A percentile compares a stretch with the other conserved stretches of the same genome.
Evolutionary conservation across 1,284 basidiomycete species (phyloP).

Genomic region (Exobasidium rhododendri): DNA sequence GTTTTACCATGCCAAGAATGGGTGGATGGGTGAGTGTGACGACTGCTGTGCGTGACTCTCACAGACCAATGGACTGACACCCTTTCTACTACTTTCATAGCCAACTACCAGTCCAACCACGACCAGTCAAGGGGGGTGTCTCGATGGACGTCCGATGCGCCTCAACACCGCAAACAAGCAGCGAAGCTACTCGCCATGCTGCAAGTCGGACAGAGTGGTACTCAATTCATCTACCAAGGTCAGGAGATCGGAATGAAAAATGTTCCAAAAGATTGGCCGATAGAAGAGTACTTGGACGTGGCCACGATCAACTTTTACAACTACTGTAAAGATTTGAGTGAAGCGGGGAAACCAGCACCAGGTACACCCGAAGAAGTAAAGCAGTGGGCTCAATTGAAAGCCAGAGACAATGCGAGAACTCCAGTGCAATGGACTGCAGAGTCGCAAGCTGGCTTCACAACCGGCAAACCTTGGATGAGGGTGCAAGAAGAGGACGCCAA

Average conservation of each 20-base stretch:
- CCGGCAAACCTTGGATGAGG: constrained; percentile 68
- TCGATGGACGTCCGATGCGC: constrained; percentile 60
- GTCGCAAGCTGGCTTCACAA: constrained; percentile 65
- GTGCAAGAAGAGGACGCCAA: constrained; percentile 67
- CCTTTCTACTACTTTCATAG: too few species aligned
- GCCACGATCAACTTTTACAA: constrained; percentile 55
- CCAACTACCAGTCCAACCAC: constrained; percentile 62
- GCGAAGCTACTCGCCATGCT: constrained; percentile 66
- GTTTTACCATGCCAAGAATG: too few species aligned
- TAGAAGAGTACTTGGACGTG: constrained; percentile 68
- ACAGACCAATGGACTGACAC: too few species aligned
- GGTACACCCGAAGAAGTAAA: background rate
- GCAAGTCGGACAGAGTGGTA: constrained; percentile 64
- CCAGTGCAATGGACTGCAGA: constrained; percentile 67
- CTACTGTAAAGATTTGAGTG: background rate
- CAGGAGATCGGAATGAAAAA: constrained; percentile 64
- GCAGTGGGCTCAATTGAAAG: constrained; percentile 60
- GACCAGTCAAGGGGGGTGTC: constrained; percentile 67
- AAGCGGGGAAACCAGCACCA: background rate
- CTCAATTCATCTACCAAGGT: constrained; percentile 69
- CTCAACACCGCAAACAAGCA: constrained; percentile 1
- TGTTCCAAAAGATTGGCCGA: constrained; percentile 64
- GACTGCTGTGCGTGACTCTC: too few species aligned
- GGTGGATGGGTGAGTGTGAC: too few species aligned
- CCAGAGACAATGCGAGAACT: constrained; percentile 68